Conservation (phyloP, 2,329 filamentous ascomycete species). For the Helminthosporium solani region DNA sequence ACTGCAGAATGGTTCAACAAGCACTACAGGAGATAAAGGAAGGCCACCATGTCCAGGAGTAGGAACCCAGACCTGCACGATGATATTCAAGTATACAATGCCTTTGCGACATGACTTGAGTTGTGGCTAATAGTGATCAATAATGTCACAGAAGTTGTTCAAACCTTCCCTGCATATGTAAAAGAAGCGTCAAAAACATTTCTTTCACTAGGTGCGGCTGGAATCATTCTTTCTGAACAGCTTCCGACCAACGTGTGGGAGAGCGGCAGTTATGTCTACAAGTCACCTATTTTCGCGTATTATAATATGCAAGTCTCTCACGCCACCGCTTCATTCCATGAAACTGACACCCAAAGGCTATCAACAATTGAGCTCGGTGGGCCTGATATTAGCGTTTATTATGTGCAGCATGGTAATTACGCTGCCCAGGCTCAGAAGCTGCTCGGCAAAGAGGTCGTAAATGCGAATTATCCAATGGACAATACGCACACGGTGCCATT, state of each 20-base stretch:
- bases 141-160: slow-evolving; percentile 54
- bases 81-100: slow-evolving; percentile 40
- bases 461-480: slow-evolving; percentile 25
- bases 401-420: slow-evolving; percentile 60
- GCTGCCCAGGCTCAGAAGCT: slow-evolving; percentile 44
- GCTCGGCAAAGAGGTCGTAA: slow-evolving; percentile 16
- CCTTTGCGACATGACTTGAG: background rate
- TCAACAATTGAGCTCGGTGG: slow-evolving; percentile 45
- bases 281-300: slow-evolving; percentile 53
- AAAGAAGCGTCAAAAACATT: slow-evolving; percentile 56
- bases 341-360: slow-evolving; percentile 9
- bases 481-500: slow-evolving; percentile 28
- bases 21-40: slow-evolving; percentile 57
- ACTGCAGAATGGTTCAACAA: slow-evolving; percentile 51
- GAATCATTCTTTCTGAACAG: slow-evolving; percentile 55
- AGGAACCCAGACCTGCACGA: slow-evolving; percentile 54
- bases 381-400: slow-evolving; percentile 29
- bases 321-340: background rate
- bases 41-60: slow-evolving; percentile 58
- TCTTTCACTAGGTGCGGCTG: slow-evolving; percentile 55
- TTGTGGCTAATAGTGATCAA: slow-evolving; percentile 15
- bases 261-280: slow-evolving; percentile 50
- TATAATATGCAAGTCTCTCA: slow-evolving; percentile 10
- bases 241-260: slow-evolving; percentile 64
- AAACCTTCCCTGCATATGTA: slow-evolving; percentile 61